These are phyloP conservation scores for Saccharomyces uvarum DNA, from an alignment of 1,139 yeast genomes.

Conservation along the genomic window DNA sequence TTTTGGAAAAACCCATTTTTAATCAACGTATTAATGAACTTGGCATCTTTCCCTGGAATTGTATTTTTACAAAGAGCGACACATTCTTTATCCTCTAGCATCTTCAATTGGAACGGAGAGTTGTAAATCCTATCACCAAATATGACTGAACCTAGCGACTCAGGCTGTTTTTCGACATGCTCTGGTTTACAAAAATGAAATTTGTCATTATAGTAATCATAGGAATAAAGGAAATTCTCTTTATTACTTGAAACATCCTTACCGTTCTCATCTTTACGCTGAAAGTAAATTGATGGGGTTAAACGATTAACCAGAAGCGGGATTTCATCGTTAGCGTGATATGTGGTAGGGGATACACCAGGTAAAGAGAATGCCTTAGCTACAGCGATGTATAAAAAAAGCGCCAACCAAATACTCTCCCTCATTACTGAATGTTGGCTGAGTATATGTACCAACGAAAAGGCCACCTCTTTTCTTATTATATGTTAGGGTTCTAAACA, in stretches of 20 bases:
- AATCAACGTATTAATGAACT: conserved; percentile 69
- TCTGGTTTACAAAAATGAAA: conserved; percentile 82
- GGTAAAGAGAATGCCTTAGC: conserved; percentile 74
- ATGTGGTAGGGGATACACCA: conserved; percentile 91
- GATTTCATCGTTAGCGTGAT: conserved; percentile 59
- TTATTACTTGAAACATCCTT: conserved; percentile 35
- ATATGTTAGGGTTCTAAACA: not conserved
- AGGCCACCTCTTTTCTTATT: not conserved
- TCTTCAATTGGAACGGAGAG: conserved; percentile 75
- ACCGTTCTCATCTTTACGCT: conserved; percentile 30
- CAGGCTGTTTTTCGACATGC: conserved; percentile 58
- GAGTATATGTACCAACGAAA: not conserved
- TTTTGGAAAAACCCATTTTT: conserved; percentile 79
- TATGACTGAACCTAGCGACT: conserved; percentile 83
- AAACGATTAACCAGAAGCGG: conserved; percentile 82
- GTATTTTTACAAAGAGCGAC: conserved; percentile 48
- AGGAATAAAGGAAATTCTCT: conserved; percentile 56
- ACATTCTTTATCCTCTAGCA: conserved; percentile 70
- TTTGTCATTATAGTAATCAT: conserved; percentile 77
- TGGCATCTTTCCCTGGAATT: conserved; percentile 59
- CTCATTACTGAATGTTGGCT: not conserved
- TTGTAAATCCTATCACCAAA: conserved; percentile 94
- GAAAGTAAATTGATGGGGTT: conserved; percentile 63
- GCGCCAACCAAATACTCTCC: not conserved
- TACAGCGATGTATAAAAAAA: not conserved